Evolutionary conservation across 306 rosid species (phyloP).

Genomic region (Hippophae rhamnoides): DNA sequence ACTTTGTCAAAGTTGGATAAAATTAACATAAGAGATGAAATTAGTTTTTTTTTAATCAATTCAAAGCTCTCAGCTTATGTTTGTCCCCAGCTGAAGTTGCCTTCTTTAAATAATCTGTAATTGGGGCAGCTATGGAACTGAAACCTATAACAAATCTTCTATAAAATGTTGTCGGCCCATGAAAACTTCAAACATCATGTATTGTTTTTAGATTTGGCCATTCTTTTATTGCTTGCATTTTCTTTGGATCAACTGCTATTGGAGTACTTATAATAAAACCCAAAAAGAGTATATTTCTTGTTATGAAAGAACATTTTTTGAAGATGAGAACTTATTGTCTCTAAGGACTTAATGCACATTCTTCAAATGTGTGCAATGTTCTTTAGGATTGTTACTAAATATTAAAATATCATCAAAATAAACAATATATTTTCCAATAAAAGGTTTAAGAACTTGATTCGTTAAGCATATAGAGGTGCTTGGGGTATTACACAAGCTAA

Average conservation of each 20-base stretch:
- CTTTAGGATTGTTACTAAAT: neutral
- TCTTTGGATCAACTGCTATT: neutral
- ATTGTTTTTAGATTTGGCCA: neutral
- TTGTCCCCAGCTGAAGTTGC: neutral
- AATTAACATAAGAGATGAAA: neutral
- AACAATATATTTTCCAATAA: neutral
- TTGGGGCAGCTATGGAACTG: neutral
- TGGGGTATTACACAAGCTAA: neutral
- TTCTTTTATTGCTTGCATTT: neutral
- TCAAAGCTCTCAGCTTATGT: neutral
- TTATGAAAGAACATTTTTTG: too few relatives aligned
- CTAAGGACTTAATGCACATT: neutral
- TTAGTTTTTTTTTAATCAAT: neutral
- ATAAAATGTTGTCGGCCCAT: neutral
- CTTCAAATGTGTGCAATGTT: neutral
- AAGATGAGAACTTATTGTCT: neutral
- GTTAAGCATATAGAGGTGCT: neutral
- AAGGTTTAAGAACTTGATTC: neutral
- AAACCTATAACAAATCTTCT: neutral
- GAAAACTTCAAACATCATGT: neutral
- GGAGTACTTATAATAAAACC: too few relatives aligned
- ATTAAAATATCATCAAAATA: neutral
- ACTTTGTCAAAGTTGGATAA: too few relatives aligned
- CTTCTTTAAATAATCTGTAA: neutral
- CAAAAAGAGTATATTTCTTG: too few relatives aligned